Conservation (phyloP, 495 filamentous ascomycete species). For the Melanomma pulvis-pyrius region DNA sequence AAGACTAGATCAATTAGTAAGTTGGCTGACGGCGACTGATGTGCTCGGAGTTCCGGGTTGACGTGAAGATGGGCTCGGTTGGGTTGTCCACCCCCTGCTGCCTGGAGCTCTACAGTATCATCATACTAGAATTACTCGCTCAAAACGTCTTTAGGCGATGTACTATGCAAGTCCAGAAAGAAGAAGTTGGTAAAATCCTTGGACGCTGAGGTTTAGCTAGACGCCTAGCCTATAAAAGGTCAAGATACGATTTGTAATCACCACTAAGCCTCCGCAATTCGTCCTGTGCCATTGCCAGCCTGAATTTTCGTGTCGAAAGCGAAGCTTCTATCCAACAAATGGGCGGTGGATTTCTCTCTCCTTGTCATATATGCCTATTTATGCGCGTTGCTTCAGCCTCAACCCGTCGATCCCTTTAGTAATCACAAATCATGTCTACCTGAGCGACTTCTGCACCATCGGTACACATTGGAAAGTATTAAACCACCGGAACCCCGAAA, state of each 20-base stretch:
- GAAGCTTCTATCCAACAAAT: not conserved
- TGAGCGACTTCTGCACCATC: not conserved
- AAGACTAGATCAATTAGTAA: not conserved
- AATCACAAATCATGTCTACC: not conserved
- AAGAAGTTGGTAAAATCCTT: not conserved
- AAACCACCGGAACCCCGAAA: not conserved
- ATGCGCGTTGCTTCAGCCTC: not conserved
- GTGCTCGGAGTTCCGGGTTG: conserved; percentile 1
- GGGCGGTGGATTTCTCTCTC: not conserved
- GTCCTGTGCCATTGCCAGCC: not conserved
- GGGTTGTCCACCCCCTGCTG: not conserved
- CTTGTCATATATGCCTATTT: not conserved
- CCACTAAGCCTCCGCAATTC: not conserved
- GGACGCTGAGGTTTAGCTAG: not conserved
- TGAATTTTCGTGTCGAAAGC: not conserved
- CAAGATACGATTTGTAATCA: not conserved
- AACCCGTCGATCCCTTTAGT: not conserved
- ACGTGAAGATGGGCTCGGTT: not conserved
- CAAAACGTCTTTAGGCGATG: not conserved
- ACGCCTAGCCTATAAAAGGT: not conserved
- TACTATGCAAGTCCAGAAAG: not conserved
- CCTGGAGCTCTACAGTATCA: not conserved
- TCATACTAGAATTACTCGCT: not conserved
- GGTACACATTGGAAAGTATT: not conserved
- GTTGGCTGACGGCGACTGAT: not conserved